Base-by-base conservation (phyloP, 495 filamentous ascomycete species). In the Aspergillus conjunctus region DNA sequence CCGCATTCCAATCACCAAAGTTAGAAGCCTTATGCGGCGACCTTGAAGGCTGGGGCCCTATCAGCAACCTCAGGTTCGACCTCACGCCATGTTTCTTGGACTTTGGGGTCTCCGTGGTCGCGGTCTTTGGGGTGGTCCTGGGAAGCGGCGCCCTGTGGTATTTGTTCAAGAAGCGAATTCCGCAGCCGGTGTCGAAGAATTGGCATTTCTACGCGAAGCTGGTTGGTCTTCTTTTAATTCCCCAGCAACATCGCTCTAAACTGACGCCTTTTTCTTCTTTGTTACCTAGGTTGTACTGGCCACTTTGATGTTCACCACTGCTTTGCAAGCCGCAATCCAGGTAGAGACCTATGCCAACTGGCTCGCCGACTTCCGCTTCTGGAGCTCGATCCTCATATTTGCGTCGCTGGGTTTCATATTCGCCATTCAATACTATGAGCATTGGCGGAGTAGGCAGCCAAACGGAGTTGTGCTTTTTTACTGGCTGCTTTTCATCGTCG, bases 1-100 rank as follows among this genome's bases (percentile, higher is more conserved):
- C 73, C 50, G 65, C 69, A 54, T 68, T 73, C 57, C 66, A 68
- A 51, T 66, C 61, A 50, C 69, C 44, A 56, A 68, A 70, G 50
- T 66, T 67, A 54, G 89, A 94, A 69, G 85, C 88, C 32, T 81
- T 96, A 75, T 97, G 93, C 74, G 84, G 87, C 65, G 91, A 96
- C 76, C 75, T 78, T 34, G 93, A 97, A 74, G 95, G 95, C 69
- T 99, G 94, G 94, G 95, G 95, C 11, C 95, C 95, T 17, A 58
- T 99, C 66, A 94, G 91, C 72, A 84, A 85, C 18, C 80, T 83
- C 57, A 79, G 92, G 62, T 96, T 89, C 72, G 93, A 98, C 72
- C 90, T 99, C 73, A 97, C 95, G 39, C 92, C 95, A 58, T 99
- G 95, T 76, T 98, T 97, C 71, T 82, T 96, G 51, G 95, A 98